These are phyloP conservation scores for Ceratocystis smalleyi DNA, from an alignment of 2,329 filamentous ascomycete species.

Conservation along the genomic window DNA sequence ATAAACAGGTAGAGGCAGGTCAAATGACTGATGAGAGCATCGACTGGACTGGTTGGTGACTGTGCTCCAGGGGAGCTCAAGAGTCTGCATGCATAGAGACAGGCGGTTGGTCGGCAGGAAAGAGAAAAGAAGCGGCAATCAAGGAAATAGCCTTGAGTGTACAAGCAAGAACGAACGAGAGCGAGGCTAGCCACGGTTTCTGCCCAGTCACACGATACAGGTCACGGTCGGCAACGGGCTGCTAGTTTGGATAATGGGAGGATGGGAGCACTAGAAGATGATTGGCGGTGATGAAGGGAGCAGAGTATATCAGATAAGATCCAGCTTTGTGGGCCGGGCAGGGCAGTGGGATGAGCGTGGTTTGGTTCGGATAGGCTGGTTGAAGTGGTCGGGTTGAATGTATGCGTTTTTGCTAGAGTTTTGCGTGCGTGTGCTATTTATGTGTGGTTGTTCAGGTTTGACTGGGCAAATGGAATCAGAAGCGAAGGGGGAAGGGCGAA, in stretches of 20 bases:
- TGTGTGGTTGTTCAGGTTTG: neutral
- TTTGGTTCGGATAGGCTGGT: neutral
- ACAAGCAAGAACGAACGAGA: neutral
- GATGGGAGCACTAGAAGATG: neutral
- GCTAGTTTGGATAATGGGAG: neutral
- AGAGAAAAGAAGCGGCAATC: constrained; percentile 7
- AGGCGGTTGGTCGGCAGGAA: constrained; percentile 13
- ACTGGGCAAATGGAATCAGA: neutral
- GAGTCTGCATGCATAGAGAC: constrained; percentile 13
- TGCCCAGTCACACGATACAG: neutral
- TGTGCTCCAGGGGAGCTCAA: constrained; percentile 16
- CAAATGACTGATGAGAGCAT: neutral
- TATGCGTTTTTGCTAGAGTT: neutral
- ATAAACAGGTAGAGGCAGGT: neutral
- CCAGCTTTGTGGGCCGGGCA: neutral
- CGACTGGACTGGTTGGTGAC: neutral
- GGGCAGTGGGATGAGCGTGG: neutral
- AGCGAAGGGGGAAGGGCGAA: neutral
- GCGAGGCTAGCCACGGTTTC: neutral
- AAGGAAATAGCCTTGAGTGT: too few species aligned
- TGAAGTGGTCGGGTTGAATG: neutral
- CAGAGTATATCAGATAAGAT: neutral
- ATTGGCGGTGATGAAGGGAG: neutral
- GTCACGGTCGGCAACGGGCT: too few species aligned
- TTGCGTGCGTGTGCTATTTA: neutral